Base-by-base conservation (phyloP, 2,329 filamentous ascomycete species). In the Ceratocystiopsis minuta region DNA sequence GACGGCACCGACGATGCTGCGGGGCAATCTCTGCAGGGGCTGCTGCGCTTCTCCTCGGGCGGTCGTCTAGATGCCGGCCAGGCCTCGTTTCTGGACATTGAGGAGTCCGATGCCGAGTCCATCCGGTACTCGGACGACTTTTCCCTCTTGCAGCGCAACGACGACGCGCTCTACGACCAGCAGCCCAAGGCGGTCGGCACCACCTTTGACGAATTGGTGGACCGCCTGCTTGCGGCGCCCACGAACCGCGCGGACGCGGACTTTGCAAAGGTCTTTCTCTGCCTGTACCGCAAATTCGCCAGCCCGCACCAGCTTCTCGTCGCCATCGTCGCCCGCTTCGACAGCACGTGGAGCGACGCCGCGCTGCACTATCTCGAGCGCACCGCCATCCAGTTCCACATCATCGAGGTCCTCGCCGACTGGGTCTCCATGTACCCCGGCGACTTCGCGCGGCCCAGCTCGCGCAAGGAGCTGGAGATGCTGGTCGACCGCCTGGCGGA, bases 391-490 rank as follows among this genome's bases (percentile, higher is more conserved):
- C 88, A 95, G 55, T 68, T 94, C 42, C 76, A 87, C 40, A 81
- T 88, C 46, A 77, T 94, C 34, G 78, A 82, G 50, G 76, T 90
- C 7, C 65, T 96, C 45, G 83, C 85, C 6, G 82, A 83, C 56
- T 98, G 90, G 90, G 79, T 93, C 2, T 77, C 79, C 15, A 66
- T 78, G 36, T 96, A 96, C 57, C 87, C 90, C 0, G 88, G 86
- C 15, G 90, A 98, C 58, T 94, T 96, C 64, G 86, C 86, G 1
- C 77, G 80, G 47, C 71, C 79, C 2, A 70, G 70, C 17, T 92
- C 85, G 2, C 75, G 78, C 49, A 74, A 71, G 48, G 75, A 72
- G 31, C 64, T 95, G 34, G 73, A 79, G 39, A 75, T 76, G 18
- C 90, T 98, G 52, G 78, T 93, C 33, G 61, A 65, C 16, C 71